Base-by-base conservation (phyloP, 2,329 filamentous ascomycete species). In the Diaporthe caulivora region DNA sequence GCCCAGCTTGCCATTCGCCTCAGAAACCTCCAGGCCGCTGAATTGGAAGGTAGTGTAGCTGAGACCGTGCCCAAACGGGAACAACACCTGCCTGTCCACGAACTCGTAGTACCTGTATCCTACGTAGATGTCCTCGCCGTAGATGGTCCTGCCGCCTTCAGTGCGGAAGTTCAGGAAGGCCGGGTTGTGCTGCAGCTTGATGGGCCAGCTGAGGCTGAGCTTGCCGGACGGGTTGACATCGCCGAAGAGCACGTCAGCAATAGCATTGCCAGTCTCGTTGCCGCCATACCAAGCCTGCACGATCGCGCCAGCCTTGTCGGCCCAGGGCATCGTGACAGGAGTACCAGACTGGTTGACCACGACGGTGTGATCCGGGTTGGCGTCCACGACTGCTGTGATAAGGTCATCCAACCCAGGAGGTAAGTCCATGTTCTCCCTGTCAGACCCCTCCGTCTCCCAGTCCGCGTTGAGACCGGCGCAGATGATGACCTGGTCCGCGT, bases 231-330 rank as follows among this genome's bases (percentile, higher is more conserved):
- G 94, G 79, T 93, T 95, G 60, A 90, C 88, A 75, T 92, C 89
- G 62, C 93, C 94, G 76, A 94, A 93, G 24, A 96, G 85, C 1
- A 96, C 87, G 76, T 96, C 94, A 0, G 93, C 93, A 75, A 97
- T 92, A 15, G 91, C 92, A 79, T 95, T 95, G 8, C 94, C 94
- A 7, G 92, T 93, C 84, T 97, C 94, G 78, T 97, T 94, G n/a
- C 94, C 94, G 74, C 94, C 93, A 78, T 95, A 97, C 93, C 94
- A 97, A 10, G 93, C 93, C 78, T 96, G 93, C 1, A 95, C 80
- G 1, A 95, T 84, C 2, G 91, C 89, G 10, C 83, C 81, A 2
- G 89, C 88, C 42, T 87, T 82, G 21, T 84, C 80, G 1, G 89
- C 85, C 92, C 92, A 94, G 0, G 92, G 92, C 91, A 95, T 92